Evolutionary conservation across 179 eudicot genomes (phyloP), one percentile per base, ranked within the genome.

Genomic region (Patellifolia procumbens): DNA sequence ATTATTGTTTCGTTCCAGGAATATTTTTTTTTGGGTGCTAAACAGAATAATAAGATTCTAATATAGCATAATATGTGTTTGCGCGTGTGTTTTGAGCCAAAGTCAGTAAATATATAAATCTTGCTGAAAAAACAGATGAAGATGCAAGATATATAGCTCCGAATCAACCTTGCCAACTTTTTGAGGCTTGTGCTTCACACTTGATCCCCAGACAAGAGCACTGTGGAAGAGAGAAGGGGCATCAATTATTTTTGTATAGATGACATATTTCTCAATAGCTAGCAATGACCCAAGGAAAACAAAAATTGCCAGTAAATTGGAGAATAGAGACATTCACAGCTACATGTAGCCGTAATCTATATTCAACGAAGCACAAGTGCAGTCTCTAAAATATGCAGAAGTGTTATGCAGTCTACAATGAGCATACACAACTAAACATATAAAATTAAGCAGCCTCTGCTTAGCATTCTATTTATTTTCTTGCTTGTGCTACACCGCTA

Each of bases 201-300:
- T 94, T 7, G 98, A 94, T 71, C 98, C 98, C 98, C 98, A 94
- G 55, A 94, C 98, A 72, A 94, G 85, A 60, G 97, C 97, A 79
- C 98, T 94, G 88, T 79, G 73, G 20, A 52, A 75, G 61, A 71
- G 43, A 68, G n/a, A 76, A 68, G 29, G 48, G n/a, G 62, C n/a
- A 63, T 49, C 24, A 34, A 34, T 31, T 34, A 43, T 22, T 10
- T 26, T 37, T 39, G 34, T 8, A 62, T 39, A 48, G 22, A 46
- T 31, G n/a, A 20, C n/a, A 17, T 29, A 31, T 32, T 45, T 17
- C 29, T 34, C 31, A 17, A 42, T 17, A 43, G 13, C 35, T 35
- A 65, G 70, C 78, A 24, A 66, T 12, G 37, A 55, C 31, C 19
- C 12, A 5, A 66, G 51, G 66, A 65, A 42, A 52, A 7, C 29